Evolutionary conservation across 23 red algal genomes (phyloP), one percentile per base, ranked within the genome.

Genomic region (Gracilaria gracilis): DNA sequence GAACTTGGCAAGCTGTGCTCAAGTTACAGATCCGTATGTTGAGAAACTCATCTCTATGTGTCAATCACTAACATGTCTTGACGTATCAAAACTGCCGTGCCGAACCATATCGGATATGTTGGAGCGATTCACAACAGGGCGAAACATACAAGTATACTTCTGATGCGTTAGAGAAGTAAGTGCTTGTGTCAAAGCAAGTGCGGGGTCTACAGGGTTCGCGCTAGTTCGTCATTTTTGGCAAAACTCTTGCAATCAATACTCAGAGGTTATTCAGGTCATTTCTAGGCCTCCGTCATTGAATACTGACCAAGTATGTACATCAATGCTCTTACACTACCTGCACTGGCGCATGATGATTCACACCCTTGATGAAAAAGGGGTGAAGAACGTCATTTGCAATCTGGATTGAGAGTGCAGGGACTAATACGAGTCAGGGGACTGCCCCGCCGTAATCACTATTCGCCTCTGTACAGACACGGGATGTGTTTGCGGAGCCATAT

Each of bases 81-180:
- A 92, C 44, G 89, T 92, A 29, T 92, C 89, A 33, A 92, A 92
- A 76, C 89, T 92, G 12, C 89, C 89, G 3, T 92, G 89, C 40
- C 64, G 89, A 83, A 55, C 51, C 27, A 92, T 92, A 27, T 92
- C 89, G 28, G 89, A 84, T 14, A 92, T 92, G 89, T 65, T 92
- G 38, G 67, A 92, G 39, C 78, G 79, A 78, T 62, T 83, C 37
- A 84, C 80, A 59, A 58, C 59, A 35, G 64, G 48, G 47, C 77
- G 89, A 38, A 61, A 92, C 42, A 92, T 92, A 57, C 58, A 92
- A 67, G 89, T 92, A 4, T 92, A 92, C 48, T 92, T 92, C 53
- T 92, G 28, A 69, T 36, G 64, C 19, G 64, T 69, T 28, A 69
- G 64, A 69, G 64, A 69, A 69, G n/a, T 4, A 64, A 27, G 19